Evolutionary conservation across 2,329 filamentous ascomycete genomes (phyloP), one percentile per base, ranked within the genome.

Genomic region (Claviceps pazoutovae): DNA sequence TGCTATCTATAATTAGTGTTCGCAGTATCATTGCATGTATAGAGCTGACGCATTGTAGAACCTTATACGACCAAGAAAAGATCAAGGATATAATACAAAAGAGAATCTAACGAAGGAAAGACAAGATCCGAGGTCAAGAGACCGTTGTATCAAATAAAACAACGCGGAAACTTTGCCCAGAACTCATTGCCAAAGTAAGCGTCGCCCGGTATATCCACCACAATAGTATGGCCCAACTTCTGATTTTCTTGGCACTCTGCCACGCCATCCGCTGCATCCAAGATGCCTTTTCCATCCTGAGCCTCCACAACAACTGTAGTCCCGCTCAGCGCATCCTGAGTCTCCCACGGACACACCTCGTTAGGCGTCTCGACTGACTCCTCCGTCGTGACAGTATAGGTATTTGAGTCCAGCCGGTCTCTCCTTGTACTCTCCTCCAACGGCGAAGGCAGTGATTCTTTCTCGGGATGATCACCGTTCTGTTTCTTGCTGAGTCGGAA

Each of bases 161-260:
- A n/a, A 5, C 49, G 49, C 14, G 49, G 36, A 23, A 51, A 51
- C 7, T 13, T 16, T 19, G 37, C 49, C 49, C 49, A 51, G 17
- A 51, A 51, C 14, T 51, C 49, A 26, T 42, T 19, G 4, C 37
- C 49, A 47, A 51, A 47, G 4, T 17, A 13, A 47, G 37, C n/a
- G 34, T 51, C 49, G 36, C 21, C 7, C n/a, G 49, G 49, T 34
- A 51, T 51, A 1, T 51, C 36, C 17, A 51, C 23, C n/a, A 16
- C 36, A 21, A 51, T 47, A 13, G 36, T 36, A 16, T 51, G 49
- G 16, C 13, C n/a, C 37, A n/a, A 23, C n/a, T 36, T 14, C 16
- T 16, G 34, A n/a, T 46, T 16, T 26, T 38, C 36, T 7, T 23
- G 14, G 26, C 39, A 13, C 3, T 26, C 48, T n/a, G 26, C 41